phyloP scores from a whole-genome alignment of 371 early-diverging fungal genomes.

The Lichtheimia hyalospora region DNA sequence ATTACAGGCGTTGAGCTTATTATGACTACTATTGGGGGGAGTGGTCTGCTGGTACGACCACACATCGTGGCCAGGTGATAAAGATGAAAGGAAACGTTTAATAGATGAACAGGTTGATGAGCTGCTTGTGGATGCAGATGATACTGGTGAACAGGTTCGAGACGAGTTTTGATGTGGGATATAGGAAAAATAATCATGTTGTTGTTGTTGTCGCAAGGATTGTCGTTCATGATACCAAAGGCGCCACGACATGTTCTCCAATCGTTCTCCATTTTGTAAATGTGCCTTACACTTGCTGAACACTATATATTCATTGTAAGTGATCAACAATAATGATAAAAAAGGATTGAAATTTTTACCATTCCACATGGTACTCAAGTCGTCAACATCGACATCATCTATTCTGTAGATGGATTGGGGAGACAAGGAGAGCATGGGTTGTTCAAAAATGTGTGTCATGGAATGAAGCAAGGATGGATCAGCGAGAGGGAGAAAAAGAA shows the following conservation, averaged over 20 bases:
- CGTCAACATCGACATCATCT: constrained; percentile 10
- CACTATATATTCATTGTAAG: constrained; percentile 13
- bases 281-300: constrained; percentile 50
- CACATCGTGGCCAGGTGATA: constrained; percentile 24
- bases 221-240: constrained; percentile 25
- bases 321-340: neutral
- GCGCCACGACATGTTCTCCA: constrained; percentile 53
- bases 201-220: constrained; percentile 4
- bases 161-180: constrained; percentile 9
- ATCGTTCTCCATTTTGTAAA: constrained; percentile 44
- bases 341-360: neutral
- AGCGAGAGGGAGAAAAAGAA: neutral
- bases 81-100: constrained; percentile 17
- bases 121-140: neutral
- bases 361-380: constrained; percentile 14
- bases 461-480: neutral
- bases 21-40: constrained; percentile 8
- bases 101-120: constrained; percentile 10
- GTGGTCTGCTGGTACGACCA: constrained; percentile 20
- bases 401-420: constrained; percentile 12
- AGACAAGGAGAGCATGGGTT: constrained; percentile 16
- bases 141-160: constrained; percentile 1
- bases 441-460: constrained; percentile 14
- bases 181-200: constrained; percentile 17
- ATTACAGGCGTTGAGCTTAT: constrained; percentile 3